phyloP scores from a whole-genome alignment of 345 rosid genomes.

The Eucalyptus marginata region DNA sequence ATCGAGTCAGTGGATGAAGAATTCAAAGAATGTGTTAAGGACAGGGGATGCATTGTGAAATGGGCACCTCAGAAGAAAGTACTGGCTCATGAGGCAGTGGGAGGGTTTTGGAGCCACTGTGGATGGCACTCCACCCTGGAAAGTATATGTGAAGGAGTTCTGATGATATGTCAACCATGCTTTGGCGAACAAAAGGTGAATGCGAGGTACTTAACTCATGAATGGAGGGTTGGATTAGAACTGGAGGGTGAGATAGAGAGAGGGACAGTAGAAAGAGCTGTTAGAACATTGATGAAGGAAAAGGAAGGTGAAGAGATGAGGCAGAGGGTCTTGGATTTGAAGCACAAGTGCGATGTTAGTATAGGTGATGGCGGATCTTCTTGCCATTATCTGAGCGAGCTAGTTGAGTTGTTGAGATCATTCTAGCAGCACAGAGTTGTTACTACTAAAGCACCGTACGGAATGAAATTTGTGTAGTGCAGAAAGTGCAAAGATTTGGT shows the following conservation, averaged over 20 bases:
- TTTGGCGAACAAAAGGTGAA: slow-evolving; percentile 26
- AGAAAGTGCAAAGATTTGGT: too few relatives aligned
- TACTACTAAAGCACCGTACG: neutral
- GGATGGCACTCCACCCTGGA: slow-evolving; percentile 48
- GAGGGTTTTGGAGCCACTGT: slow-evolving; percentile 33
- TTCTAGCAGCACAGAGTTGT: neutral
- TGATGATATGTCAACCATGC: slow-evolving; percentile 23
- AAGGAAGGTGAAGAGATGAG: slow-evolving; percentile 29
- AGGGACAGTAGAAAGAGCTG: slow-evolving; percentile 4
- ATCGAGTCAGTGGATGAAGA: neutral
- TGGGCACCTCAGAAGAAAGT: slow-evolving; percentile 41
- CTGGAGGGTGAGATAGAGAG: slow-evolving; percentile 9
- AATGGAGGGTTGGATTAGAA: slow-evolving; percentile 25
- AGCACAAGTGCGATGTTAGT: slow-evolving; percentile 2
- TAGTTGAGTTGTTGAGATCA: slow-evolving; percentile 11
- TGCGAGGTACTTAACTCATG: slow-evolving; percentile 23
- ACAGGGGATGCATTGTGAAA: slow-evolving; percentile 21
- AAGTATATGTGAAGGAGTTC: slow-evolving; percentile 26
- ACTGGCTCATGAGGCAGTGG: slow-evolving; percentile 15
- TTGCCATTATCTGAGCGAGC: neutral
- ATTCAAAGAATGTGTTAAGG: neutral
- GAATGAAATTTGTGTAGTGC: too few relatives aligned
- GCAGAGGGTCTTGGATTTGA: slow-evolving; percentile 1
- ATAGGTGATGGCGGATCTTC: slow-evolving; percentile 9
- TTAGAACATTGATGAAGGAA: slow-evolving; percentile 13